phyloP scores from a whole-genome alignment of 108 stramenopile genomes.

The Nannochloropsis oceanica region DNA sequence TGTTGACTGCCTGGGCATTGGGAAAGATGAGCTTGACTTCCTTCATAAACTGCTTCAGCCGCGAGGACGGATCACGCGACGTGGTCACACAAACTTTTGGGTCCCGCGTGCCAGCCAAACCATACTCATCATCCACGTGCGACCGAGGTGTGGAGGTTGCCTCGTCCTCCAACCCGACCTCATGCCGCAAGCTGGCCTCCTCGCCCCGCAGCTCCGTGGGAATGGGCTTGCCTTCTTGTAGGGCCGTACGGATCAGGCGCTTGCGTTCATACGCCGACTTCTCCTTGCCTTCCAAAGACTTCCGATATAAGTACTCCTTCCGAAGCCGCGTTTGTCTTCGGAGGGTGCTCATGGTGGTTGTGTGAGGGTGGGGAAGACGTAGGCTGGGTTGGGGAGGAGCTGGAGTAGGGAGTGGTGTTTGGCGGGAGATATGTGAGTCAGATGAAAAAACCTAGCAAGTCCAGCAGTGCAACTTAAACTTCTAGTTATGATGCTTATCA shows the following conservation, averaged over 20 bases:
- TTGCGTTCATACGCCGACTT: slow-evolving; percentile 69
- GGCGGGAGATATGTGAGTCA: no score
- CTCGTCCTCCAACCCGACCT: slow-evolving; percentile 60
- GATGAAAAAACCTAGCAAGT: no score
- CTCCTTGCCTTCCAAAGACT: slow-evolving; percentile 64
- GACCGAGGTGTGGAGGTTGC: slow-evolving; percentile 38
- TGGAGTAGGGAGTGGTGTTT: no score
- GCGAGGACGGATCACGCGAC: slow-evolving; percentile 69
- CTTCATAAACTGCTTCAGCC: slow-evolving; percentile 94
- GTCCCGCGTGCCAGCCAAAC: slow-evolving; percentile 68
- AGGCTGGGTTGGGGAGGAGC: no score
- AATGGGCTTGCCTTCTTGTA: slow-evolving; percentile 68
- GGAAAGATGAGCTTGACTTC: slow-evolving; percentile 88
- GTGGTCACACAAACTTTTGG: slow-evolving; percentile 93
- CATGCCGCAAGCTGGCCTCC: slow-evolving; percentile 51
- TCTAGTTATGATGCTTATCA: no score
- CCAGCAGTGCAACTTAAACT: no score
- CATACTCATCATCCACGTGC: slow-evolving; percentile 91
- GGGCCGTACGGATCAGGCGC: slow-evolving; percentile 60
- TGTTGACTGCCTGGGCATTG: slow-evolving; percentile 81
- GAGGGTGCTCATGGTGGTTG: slow-evolving; percentile 16
- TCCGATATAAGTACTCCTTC: slow-evolving; percentile 90
- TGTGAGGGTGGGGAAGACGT: no score
- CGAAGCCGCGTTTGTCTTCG: slow-evolving; percentile 88
- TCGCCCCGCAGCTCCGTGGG: slow-evolving; percentile 78